These are phyloP conservation scores for Sarocladiaceae sp. DNA, from an alignment of 2,329 filamentous ascomycete genomes.

Conservation along the genomic window DNA sequence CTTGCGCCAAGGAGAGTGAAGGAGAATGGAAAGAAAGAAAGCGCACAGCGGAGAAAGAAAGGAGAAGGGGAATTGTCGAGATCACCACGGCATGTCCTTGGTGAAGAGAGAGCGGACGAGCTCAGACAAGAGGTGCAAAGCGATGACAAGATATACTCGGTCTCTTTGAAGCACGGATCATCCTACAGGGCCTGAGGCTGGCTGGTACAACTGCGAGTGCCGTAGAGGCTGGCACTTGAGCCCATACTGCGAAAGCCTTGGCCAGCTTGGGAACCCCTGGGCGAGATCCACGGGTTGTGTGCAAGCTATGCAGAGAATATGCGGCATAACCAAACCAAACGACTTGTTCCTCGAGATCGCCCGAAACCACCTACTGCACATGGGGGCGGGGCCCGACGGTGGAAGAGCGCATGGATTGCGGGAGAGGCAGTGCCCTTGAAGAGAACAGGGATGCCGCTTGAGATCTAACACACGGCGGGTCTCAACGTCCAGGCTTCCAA, in stretches of 20 bases:
- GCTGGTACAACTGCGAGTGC: too few species aligned
- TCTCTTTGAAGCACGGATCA: neutral
- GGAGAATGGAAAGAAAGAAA: slow-evolving; percentile 1
- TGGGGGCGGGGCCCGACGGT: neutral
- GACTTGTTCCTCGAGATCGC: neutral
- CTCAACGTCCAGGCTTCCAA: slow-evolving; percentile 5
- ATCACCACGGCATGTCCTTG: slow-evolving; percentile 3
- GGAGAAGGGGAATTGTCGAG: neutral
- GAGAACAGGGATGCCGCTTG: slow-evolving; percentile 1
- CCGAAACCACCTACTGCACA: slow-evolving; percentile 1
- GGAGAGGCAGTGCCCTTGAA: slow-evolving; percentile 8
- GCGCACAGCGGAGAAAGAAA: neutral
- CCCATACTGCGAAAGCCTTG: too few species aligned
- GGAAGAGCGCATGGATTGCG: neutral
- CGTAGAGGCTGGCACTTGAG: too few species aligned
- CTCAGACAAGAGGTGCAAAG: neutral
- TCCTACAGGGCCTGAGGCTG: too few species aligned
- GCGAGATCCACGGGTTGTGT: neutral
- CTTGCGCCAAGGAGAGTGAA: neutral
- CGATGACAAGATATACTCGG: slow-evolving; percentile 2
- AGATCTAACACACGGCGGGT: slow-evolving; percentile 4
- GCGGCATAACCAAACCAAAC: slow-evolving; percentile 7
- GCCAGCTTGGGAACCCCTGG: too few species aligned
- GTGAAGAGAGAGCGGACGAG: slow-evolving; percentile 1
- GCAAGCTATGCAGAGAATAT: neutral